These are phyloP conservation scores for Cladophialophora yegresii DNA, from an alignment of 2,329 filamentous ascomycete species.

Conservation along the genomic window DNA sequence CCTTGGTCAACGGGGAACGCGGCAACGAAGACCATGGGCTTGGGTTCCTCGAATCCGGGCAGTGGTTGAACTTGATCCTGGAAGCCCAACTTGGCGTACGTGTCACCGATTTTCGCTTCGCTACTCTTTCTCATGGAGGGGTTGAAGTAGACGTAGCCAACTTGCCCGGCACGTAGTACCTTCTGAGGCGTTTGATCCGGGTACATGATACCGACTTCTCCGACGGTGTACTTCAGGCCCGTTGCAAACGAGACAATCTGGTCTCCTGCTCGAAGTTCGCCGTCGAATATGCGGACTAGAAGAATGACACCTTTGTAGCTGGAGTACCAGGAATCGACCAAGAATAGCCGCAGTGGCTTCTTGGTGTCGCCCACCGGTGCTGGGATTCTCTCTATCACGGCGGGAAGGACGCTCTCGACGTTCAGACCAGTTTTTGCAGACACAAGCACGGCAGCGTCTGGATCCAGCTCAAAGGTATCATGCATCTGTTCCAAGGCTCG, in stretches of 20 bases:
- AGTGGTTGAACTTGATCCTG: conserved; percentile 77
- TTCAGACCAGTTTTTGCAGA: conserved; percentile 94
- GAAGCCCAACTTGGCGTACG: conserved; percentile 78
- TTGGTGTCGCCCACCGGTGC: conserved; percentile 71
- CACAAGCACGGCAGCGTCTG: conserved; percentile 71
- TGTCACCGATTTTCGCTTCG: conserved; percentile 95
- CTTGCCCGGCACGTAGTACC: conserved; percentile 81
- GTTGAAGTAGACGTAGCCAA: conserved; percentile 96
- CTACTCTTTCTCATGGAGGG: conserved; percentile 97
- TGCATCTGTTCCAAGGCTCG: conserved; percentile 84
- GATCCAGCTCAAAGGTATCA: conserved; percentile 82
- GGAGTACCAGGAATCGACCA: conserved; percentile 98
- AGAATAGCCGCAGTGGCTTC: conserved; percentile 76
- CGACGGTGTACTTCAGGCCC: conserved; percentile 84
- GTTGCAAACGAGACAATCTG: conserved; percentile 86
- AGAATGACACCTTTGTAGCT: conserved; percentile 92
- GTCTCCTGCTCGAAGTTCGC: conserved; percentile 78
- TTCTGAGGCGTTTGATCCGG: conserved; percentile 81
- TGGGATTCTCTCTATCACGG: conserved; percentile 82
- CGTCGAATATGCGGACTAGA: conserved; percentile 88
- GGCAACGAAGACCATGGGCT: conserved; percentile 98
- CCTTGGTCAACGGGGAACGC: conserved; percentile 91
- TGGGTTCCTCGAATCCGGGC: conserved; percentile 93
- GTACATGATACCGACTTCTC: conserved; percentile 96
- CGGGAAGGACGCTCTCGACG: conserved; percentile 77